Evolutionary conservation across 768 basidiomycete species (phyloP).

Genomic region (Boletus fagicola): DNA sequence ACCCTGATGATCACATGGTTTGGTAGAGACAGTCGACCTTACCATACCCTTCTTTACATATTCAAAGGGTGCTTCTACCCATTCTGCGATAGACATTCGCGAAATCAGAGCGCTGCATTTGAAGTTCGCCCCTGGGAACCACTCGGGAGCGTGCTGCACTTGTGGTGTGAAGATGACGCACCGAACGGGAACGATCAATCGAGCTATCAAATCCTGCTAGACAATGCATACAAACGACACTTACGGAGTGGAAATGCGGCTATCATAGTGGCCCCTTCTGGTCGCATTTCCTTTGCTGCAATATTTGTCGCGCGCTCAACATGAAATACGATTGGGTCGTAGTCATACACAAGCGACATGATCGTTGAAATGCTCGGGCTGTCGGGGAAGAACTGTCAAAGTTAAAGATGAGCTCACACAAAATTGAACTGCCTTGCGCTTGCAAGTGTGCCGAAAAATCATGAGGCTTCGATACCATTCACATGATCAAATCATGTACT

Average conservation of each 20-base stretch:
- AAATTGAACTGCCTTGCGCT: conserved; percentile 7
- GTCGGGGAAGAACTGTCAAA: background rate
- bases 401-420: background rate
- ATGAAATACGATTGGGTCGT: conserved; percentile 23
- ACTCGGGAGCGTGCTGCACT: conserved; percentile 23
- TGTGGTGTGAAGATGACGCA: background rate
- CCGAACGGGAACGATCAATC: background rate
- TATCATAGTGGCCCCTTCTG: conserved; percentile 17
- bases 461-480: conserved; percentile 24
- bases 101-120: conserved; percentile 16
- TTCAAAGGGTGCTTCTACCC: conserved; percentile 25
- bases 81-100: conserved; percentile 2
- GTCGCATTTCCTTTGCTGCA: conserved; percentile 15
- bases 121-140: conserved; percentile 27
- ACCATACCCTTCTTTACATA: conserved; percentile 24
- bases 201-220: background rate
- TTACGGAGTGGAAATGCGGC: conserved; percentile 19
- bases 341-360: conserved; percentile 28
- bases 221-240: background rate
- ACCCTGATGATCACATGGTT: background rate
- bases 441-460: conserved; percentile 27
- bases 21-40: background rate
- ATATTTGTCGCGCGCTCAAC: conserved; percentile 13
- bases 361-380: conserved; percentile 23
- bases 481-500: conserved; percentile 29